Percentiles rank a stretch among this genome's conserved stretches.
phyloP scores from a whole-genome alignment of 2,329 filamentous ascomycete genomes.

The Fusarium sp. region DNA sequence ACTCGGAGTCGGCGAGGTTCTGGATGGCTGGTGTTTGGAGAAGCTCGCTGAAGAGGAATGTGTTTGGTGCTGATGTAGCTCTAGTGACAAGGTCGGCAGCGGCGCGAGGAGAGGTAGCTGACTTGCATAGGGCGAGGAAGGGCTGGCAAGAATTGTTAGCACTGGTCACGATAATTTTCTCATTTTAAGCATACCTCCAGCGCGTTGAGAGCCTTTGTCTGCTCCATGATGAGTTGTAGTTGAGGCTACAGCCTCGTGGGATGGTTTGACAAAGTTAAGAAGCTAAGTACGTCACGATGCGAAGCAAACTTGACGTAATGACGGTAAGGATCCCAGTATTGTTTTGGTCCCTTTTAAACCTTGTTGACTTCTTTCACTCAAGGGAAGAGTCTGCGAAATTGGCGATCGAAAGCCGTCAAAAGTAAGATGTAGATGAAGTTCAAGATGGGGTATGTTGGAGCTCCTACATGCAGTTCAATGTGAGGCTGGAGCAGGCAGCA shows the following conservation, averaged over 20 bases:
- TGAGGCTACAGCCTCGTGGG: conserved; percentile 44
- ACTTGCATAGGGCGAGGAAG: conserved; percentile 90
- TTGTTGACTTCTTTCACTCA: background rate
- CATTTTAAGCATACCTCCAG: conserved; percentile 63
- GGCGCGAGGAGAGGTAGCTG: conserved; percentile 84
- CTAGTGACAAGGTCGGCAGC: conserved; percentile 87
- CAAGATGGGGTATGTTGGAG: conserved; percentile 24
- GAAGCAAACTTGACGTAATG: background rate
- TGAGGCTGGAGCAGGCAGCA: conserved; percentile 46
- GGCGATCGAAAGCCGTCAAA: conserved; percentile 5
- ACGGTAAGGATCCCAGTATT: background rate
- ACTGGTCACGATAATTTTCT: too few species aligned
- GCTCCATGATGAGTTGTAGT: conserved; percentile 70
- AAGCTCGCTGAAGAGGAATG: conserved; percentile 95
- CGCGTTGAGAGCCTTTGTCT: conserved; percentile 74
- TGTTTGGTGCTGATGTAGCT: conserved; percentile 89
- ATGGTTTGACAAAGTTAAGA: conserved; percentile 15
- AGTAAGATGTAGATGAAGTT: conserved; percentile 19
- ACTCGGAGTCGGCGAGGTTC: conserved; percentile 73
- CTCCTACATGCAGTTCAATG: conserved; percentile 27
- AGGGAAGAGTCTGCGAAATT: background rate
- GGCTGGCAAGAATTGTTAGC: conserved; percentile 67
- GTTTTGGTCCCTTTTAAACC: background rate
- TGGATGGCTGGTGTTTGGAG: conserved; percentile 84
- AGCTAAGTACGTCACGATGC: conserved; percentile 13